Base-by-base conservation (phyloP, 768 basidiomycete species). In the Hysterangium stoloniferum region DNA sequence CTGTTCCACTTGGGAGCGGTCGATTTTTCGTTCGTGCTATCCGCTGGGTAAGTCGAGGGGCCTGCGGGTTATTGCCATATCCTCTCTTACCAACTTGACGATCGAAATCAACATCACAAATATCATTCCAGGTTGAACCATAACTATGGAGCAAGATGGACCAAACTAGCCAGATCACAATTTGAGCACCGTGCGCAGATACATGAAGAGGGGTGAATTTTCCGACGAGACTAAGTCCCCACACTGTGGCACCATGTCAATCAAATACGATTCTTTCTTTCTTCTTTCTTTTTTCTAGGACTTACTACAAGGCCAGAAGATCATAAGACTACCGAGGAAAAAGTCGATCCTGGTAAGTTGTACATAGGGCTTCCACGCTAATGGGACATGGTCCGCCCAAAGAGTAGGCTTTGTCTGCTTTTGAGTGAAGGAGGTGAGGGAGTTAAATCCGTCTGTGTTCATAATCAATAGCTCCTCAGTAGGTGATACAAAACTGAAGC, bases 221-320 rank as follows among this genome's bases (percentile, higher is more conserved):
- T 8, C 6, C 43, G 5, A 28, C 43, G 12, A 45, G 28, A n/a
- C 20, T 9, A 9, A 45, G 7, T 9, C 43, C 43, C 43, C 43
- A 45, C 5, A 17, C 43, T 45, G 17, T 9, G 9, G 9, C 9
- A 34, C 9, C 33, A 45, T 8, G n/a, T n/a, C n/a, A n/a, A n/a
- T n/a, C n/a, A n/a, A n/a, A n/a, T n/a, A n/a, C n/a, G n/a, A n/a
- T n/a, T n/a, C n/a, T n/a, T n/a, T n/a, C n/a, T n/a, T n/a, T n/a
- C n/a, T n/a, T n/a, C n/a, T n/a, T n/a, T n/a, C n/a, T n/a, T n/a
- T n/a, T n/a, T n/a, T n/a, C n/a, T 9, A 29, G n/a, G 9, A 45
- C 43, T n/a, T 22, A 45, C 43, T 25, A 17, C 43, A 45, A 12
- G 43, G 43, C 43, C 43, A 45, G 17, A 25, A 45, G 7, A 45